Conservation (phyloP, 805 yeast species). For the Candida pini region DNA sequence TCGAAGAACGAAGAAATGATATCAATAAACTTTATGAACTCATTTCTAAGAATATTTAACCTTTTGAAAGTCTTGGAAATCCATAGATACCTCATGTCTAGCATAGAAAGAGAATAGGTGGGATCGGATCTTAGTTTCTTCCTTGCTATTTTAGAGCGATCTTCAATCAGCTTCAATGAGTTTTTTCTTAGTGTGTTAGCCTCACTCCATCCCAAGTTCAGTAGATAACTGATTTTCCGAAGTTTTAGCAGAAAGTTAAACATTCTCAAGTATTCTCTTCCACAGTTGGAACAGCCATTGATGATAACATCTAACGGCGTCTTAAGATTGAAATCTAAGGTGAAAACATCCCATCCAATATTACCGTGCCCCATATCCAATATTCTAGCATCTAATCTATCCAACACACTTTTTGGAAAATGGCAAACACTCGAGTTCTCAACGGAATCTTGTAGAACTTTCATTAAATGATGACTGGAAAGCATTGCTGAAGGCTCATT, state of each 20-base stretch:
- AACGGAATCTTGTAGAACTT: constrained; percentile 60
- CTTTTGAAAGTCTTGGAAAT: constrained; percentile 23
- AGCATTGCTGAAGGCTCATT: constrained; percentile 58
- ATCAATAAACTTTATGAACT: constrained; percentile 37
- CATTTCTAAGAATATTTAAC: constrained; percentile 33
- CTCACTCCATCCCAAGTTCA: constrained; percentile 44
- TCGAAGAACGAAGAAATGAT: constrained; percentile 36
- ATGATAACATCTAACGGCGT: constrained; percentile 53
- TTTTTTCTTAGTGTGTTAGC: constrained; percentile 28
- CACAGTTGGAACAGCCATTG: constrained; percentile 36
- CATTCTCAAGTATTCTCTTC: constrained; percentile 63
- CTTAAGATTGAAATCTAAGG: constrained; percentile 63
- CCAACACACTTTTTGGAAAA: constrained; percentile 33
- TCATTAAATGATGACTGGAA: constrained; percentile 60
- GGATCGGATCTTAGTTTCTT: constrained; percentile 6
- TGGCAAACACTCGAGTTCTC: constrained; percentile 44
- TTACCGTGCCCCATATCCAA: constrained; percentile 66
- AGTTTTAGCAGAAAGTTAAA: constrained; percentile 85
- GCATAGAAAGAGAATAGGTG: constrained; percentile 6
- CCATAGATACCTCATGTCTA: constrained; percentile 16
- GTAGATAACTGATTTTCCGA: constrained; percentile 51
- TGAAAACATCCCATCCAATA: constrained; percentile 89
- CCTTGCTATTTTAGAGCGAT: constrained; percentile 10
- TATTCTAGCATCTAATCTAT: constrained; percentile 75
- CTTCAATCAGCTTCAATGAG: constrained; percentile 15